Percentiles rank a stretch among this genome's conserved stretches.
Conservation (phyloP, 805 yeast species). For the Vanderwaltozyma tropicalis region DNA sequence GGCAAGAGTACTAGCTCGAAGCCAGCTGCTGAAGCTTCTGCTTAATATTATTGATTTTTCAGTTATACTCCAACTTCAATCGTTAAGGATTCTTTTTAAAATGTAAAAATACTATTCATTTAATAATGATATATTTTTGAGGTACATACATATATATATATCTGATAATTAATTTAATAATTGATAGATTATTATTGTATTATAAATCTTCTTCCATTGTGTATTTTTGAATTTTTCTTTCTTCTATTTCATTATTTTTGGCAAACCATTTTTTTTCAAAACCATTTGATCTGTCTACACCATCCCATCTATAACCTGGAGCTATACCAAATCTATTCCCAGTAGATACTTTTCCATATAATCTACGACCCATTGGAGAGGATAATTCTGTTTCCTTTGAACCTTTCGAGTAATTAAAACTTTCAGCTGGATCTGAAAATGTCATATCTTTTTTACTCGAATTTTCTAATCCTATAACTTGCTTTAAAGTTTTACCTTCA, state of each 20-base stretch:
- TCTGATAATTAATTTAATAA: too few relatives aligned
- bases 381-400: too few relatives aligned
- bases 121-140: too few relatives aligned
- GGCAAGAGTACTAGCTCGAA: too few relatives aligned
- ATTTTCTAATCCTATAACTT: not conserved
- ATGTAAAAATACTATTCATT: too few relatives aligned
- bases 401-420: not conserved
- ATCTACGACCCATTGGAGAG: slow-evolving; percentile 37
- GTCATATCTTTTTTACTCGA: not conserved
- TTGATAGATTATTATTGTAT: too few relatives aligned
- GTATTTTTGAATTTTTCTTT: slow-evolving; percentile 23
- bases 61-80: too few relatives aligned
- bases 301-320: slow-evolving; percentile 89
- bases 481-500: not conserved
- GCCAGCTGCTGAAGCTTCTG: too few relatives aligned
- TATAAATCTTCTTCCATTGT: slow-evolving; percentile 33
- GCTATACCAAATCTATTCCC: slow-evolving; percentile 64
- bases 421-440: slow-evolving; percentile 1
- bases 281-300: slow-evolving; percentile 81
- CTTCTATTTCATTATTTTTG: slow-evolving; percentile 30
- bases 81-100: too few relatives aligned
- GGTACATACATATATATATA: too few relatives aligned
- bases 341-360: slow-evolving; percentile 39
- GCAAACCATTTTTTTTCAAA: slow-evolving; percentile 59
- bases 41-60: too few relatives aligned